Conservation (phyloP, 345 rosid species). For the Citrus mangshanensis region DNA sequence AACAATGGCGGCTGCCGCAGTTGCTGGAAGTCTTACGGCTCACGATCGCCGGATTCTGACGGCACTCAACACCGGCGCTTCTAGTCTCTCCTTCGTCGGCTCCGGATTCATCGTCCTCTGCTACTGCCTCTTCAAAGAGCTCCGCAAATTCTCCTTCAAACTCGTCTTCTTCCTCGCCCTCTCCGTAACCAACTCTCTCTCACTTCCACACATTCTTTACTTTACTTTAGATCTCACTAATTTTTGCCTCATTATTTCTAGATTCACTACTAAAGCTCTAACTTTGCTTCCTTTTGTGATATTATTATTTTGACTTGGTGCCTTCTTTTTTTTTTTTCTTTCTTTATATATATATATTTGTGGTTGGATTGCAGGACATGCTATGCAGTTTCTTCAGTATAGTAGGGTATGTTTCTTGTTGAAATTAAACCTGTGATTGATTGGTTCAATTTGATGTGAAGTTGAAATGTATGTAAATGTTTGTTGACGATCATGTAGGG, state of each 20-base stretch:
- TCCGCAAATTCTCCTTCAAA: slow-evolving; percentile 96
- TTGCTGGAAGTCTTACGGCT: slow-evolving; percentile 43
- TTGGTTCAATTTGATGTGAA: background rate
- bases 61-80: slow-evolving; percentile 68
- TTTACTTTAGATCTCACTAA: background rate
- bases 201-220: background rate
- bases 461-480: background rate
- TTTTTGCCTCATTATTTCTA: background rate
- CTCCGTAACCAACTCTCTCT: slow-evolving; percentile 44
- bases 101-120: slow-evolving; percentile 90
- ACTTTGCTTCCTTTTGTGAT: background rate
- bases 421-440: background rate
- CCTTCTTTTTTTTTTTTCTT: background rate
- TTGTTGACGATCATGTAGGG: slow-evolving; percentile 45
- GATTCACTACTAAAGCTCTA: background rate
- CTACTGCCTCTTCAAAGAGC: slow-evolving; percentile 86
- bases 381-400: slow-evolving; percentile 94
- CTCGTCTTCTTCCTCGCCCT: slow-evolving; percentile 96
- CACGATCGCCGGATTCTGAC: slow-evolving; percentile 54
- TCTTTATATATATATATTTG: too few species aligned
- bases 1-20: background rate
- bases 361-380: slow-evolving; percentile 66
- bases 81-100: slow-evolving; percentile 78
- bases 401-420: slow-evolving; percentile 49
- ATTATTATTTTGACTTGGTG: background rate